Evolutionary conservation across 202 grass and related monocot species (phyloP), one percentile per base, ranked within the genome.

Genomic region (Saccharum hybrid): DNA sequence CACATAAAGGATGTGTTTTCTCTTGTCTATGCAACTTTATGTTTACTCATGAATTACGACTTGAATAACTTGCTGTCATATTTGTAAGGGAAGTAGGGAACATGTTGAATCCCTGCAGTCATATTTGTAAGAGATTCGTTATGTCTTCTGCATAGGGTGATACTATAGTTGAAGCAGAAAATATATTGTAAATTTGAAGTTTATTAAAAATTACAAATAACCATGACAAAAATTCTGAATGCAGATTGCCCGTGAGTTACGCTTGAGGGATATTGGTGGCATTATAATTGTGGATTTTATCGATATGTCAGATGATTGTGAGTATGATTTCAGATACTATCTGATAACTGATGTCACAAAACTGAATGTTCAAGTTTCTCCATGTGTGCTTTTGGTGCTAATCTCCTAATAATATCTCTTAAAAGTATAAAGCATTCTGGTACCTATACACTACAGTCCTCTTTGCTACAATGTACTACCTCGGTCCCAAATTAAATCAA

Each of bases 271-370:
- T 82, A 95, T 98, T 71, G 96, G 96, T 45, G 96, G 96, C 65
- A 95, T 98, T 71, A 98, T 98, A 78, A 90, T 98, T 71, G 96
- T 98, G 72, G 91, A 98, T 88, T 98, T 98, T 85, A 98, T 98
- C 75, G 85, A 93, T 52, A 98, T 98, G 92, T 84, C 66, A 81
- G 90, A 98, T 78, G 92, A 94, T 57, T 91, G 96, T 98, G 86
- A 75, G 92, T 78, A 75, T 71, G 45, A 70, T 77, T 68, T 71
- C 16, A 43, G 21, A 52, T 49, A 77, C 14, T 70, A 33, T 52
- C 52, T 21, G 67, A 76, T 5, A 56, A 77, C 69, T 63, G 40
- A 70, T 54, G 42, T 69, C 18, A 51, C 75, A 30, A 36, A 87
- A 77, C 63, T 83, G 63, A 28, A 73, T 83, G 14, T 60, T 28